These are phyloP conservation scores for Dipteronia dyeriana DNA, from an alignment of 345 rosid genomes.

Conservation along the genomic window DNA sequence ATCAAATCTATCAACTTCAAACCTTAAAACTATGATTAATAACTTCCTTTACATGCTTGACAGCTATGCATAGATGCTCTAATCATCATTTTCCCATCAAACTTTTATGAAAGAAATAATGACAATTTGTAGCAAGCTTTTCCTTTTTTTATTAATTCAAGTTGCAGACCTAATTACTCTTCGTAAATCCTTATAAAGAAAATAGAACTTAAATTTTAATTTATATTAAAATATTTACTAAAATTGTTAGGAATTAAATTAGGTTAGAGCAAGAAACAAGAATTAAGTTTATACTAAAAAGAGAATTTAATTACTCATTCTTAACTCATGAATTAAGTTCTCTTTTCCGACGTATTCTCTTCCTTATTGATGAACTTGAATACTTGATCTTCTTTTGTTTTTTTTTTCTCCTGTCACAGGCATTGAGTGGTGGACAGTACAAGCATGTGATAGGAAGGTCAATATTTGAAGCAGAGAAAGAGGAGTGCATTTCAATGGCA, in stretches of 20 bases:
- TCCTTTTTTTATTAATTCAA: background rate
- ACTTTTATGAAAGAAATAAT: no score
- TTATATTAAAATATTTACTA: no score
- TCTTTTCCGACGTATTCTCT: no score
- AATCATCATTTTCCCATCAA: background rate
- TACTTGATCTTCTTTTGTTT: background rate
- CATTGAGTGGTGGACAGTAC: constrained; percentile 50
- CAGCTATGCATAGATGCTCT: background rate
- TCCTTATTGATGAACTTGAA: no score
- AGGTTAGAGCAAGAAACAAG: no score
- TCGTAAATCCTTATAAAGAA: no score
- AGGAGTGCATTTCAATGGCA: constrained; percentile 57
- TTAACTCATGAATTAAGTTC: no score
- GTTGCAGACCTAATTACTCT: no score
- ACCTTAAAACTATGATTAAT: background rate
- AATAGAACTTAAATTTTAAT: no score
- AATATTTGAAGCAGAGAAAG: constrained; percentile 37
- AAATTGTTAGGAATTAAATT: no score
- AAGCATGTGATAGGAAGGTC: constrained; percentile 72
- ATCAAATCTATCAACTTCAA: background rate
- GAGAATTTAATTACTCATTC: no score
- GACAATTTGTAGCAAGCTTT: background rate
- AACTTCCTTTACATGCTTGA: background rate
- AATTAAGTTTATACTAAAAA: no score
- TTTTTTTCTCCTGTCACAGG: constrained; percentile 24